A percentile compares a stretch with the other conserved stretches of the same genome.
Conservation (phyloP, 441 rosid genomes). For the Pelargonium myrrhifolium region DNA sequence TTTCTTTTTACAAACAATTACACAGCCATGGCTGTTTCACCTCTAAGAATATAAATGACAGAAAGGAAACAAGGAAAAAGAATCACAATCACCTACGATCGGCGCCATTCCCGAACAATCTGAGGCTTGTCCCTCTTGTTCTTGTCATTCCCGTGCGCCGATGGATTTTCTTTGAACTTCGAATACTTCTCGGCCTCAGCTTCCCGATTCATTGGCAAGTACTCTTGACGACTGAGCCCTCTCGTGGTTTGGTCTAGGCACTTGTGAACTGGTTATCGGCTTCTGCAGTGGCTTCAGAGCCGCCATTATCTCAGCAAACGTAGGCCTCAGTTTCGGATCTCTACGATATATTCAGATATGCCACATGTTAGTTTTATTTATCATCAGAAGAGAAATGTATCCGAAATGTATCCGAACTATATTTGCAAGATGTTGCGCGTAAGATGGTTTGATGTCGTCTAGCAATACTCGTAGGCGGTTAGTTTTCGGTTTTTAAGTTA, state of each 20-base stretch:
- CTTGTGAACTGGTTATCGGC: constrained; percentile 42
- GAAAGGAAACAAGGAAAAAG: constrained; percentile 23
- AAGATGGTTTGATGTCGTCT: too few species aligned
- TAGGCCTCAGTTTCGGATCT: constrained; percentile 53
- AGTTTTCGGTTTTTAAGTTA: too few species aligned
- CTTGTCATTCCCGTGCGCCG: constrained; percentile 12
- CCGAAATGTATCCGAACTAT: too few species aligned
- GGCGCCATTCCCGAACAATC: constrained; percentile 18
- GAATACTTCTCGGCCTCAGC: neutral
- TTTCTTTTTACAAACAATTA: constrained; percentile 33
- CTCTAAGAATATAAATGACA: constrained; percentile 19
- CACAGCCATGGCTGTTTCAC: constrained; percentile 27
- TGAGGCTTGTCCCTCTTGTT: constrained; percentile 13
- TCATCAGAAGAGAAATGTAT: constrained; percentile 5
- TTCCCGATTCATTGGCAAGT: neutral
- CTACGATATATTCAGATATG: constrained; percentile 27
- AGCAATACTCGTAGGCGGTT: too few species aligned
- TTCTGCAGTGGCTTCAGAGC: constrained; percentile 70
- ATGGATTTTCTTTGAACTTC: neutral
- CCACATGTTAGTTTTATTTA: constrained; percentile 14
- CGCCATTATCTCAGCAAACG: constrained; percentile 6
- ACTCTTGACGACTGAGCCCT: constrained; percentile 24
- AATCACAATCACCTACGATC: constrained; percentile 34
- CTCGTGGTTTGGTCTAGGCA: constrained; percentile 30
- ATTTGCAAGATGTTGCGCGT: too few species aligned